Evolutionary conservation across 2,329 filamentous ascomycete species (phyloP).

Genomic region (Sporothrix brunneoviolacea): DNA sequence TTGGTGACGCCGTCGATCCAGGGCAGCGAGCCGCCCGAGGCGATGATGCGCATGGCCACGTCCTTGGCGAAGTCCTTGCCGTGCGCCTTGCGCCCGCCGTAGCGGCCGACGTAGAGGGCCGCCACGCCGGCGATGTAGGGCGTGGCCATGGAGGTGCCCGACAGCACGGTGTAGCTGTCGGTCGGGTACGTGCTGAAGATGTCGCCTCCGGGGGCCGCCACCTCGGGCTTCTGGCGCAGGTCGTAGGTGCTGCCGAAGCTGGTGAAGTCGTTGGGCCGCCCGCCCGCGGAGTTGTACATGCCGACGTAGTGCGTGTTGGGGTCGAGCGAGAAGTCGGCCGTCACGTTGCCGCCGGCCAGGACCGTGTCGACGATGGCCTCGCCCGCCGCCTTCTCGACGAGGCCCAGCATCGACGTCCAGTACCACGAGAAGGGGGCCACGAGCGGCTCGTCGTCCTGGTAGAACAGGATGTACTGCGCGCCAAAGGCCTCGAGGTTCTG

Average conservation of each 20-base stretch:
- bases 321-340: slow-evolving; percentile 21
- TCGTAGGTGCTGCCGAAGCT: slow-evolving; percentile 39
- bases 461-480: slow-evolving; percentile 28
- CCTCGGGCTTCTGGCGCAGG: slow-evolving; percentile 36
- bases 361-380: slow-evolving; percentile 26
- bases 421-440: slow-evolving; percentile 8
- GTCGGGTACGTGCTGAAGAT: slow-evolving; percentile 39
- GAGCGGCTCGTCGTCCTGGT: slow-evolving; percentile 23
- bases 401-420: background rate
- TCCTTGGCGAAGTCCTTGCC: slow-evolving; percentile 26
- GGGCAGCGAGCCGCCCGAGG: slow-evolving; percentile 26
- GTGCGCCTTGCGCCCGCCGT: slow-evolving; percentile 28
- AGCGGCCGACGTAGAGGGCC: slow-evolving; percentile 31
- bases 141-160: slow-evolving; percentile 43
- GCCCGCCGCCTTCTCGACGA: slow-evolving; percentile 19
- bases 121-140: slow-evolving; percentile 39
- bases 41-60: slow-evolving; percentile 27
- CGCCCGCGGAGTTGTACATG: slow-evolving; percentile 23
- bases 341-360: slow-evolving; percentile 26
- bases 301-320: slow-evolving; percentile 10
- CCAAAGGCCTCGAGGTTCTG: slow-evolving; percentile 25
- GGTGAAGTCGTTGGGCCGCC: slow-evolving; percentile 33
- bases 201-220: slow-evolving; percentile 36
- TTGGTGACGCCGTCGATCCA: slow-evolving; percentile 22
- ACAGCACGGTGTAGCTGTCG: slow-evolving; percentile 32